Evolutionary conservation across 306 rosid species (phyloP), one percentile per base, ranked within the genome.

Genomic region (Biancaea sappan): DNA sequence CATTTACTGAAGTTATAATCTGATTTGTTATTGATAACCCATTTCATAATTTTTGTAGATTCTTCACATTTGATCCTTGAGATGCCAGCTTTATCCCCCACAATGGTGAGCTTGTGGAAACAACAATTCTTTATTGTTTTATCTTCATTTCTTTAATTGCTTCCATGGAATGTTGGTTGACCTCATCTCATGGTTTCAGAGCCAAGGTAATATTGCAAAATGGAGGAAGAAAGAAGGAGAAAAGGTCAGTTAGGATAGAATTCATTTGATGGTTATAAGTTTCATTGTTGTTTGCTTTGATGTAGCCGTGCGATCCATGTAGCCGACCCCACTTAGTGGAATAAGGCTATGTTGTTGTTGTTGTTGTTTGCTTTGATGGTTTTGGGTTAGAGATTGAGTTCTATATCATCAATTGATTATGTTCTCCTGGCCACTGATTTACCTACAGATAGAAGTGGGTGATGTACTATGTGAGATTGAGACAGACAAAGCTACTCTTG

Each of bases 71-170:
- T 69, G 16, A 88, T 91, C 70, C 86, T 94, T 76, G 86, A 73
- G 61, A 94, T 94, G 98, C 98, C 98, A 21, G 98, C 98, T 31
- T 78, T 94, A 67, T 94, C 98, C 61, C 98, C 98, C 82, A 94
- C 98, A 31, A 94, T 94, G 98, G 98, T 94, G 83, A 86, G 89
- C 76, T 70, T 77, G 60, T 58, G 44, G 38, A 41, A 71, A 28
- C 34, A 60, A 32, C 5, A 11, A 34, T 31, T 28, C 34, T 38
- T 65, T 58, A 54, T 22, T 51, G 38, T 57, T 53, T 51, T 66
- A 26, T 72, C 3, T 64, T 32, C 72, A n/a, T 80, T 66, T 53
- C 26, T 69, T 58, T 74, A 52, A 63, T 71, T 41, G 66, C 76
- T 66, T 81, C 48, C 72, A 41, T 59, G 61, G 46, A 80, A 28